Evolutionary conservation across 2,329 filamentous ascomycete genomes (phyloP), one percentile per base, ranked within the genome.

Genomic region (Penicillium hordei): DNA sequence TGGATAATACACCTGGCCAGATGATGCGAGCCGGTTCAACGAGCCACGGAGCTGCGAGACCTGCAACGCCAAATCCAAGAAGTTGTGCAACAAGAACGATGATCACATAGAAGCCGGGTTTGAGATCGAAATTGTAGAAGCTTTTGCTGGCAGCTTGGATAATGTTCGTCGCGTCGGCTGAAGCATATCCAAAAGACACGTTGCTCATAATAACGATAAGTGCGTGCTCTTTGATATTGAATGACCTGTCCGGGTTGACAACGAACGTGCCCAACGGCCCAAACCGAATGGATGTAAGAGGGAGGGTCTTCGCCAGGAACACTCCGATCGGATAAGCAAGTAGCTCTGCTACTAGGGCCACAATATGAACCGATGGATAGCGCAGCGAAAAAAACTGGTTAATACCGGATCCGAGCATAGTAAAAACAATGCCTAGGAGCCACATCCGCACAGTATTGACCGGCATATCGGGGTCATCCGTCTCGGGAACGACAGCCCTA

Each of bases 131-230:
- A 44, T 75, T 72, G 56, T 80, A 79, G 55, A 79, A 75, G 2
- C 61, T 58, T 57, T 56, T 42, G 44, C 65, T 71, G 5, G 76
- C 69, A 2, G 77, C 77, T 59, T 80, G 76, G 50, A 80, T 76
- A 38, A 80, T 74, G 48, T 78, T 79, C n/a, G 78, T 80, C 0
- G 77, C 68, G 48, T 79, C 78, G 9, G 78, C 77, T 12, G 73
- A 75, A 19, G 75, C 76, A 55, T 76, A 79, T 0, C 78, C 78
- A 58, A 81, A 81, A 5, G 77, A 78, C 19, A 80, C 77, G 58
- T 81, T 82, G 60, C 74, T 76, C 78, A 81, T 80, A 52, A 81
- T 78, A 38, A 78, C 78, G 36, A 79, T 72, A 15, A 80, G 60
- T 1, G 76, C 73, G 55, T 81, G 78, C 48, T 81, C 78, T 59